Conservation (phyloP, 1,284 basidiomycete species). For the Ustanciosporium gigantosporum region DNA sequence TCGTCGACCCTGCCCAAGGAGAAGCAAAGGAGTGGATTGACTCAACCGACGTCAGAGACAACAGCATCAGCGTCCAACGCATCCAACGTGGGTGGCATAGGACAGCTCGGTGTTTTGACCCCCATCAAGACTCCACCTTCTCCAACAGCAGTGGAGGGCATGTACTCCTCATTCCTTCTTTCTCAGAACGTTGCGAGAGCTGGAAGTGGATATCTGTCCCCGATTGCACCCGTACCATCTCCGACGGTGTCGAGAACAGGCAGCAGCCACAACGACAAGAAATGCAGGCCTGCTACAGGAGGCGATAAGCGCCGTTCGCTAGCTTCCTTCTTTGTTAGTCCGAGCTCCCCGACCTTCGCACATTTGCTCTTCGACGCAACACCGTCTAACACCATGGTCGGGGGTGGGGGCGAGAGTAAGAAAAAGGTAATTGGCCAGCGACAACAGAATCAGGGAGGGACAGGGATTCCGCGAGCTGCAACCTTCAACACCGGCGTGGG, state of each 20-base stretch:
- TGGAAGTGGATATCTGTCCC: constrained; percentile 21
- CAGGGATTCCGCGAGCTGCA: too few species aligned
- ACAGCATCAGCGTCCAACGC: not conserved
- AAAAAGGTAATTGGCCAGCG: too few species aligned
- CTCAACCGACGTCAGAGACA: not conserved
- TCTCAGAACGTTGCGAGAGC: constrained; percentile 13
- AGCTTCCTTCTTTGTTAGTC: constrained; percentile 8
- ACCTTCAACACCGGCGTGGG: too few species aligned
- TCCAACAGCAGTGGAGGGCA: constrained; percentile 14
- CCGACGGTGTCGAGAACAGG: too few species aligned
- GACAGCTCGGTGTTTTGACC: not conserved
- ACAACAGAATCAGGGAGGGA: too few species aligned
- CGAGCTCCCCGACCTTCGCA: not conserved
- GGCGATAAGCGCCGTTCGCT: constrained; percentile 12
- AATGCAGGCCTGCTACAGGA: not conserved
- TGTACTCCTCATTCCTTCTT: constrained; percentile 29
- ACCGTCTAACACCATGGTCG: not conserved
- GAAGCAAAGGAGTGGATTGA: too few species aligned
- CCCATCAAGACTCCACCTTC: constrained; percentile 1
- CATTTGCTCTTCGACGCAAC: not conserved
- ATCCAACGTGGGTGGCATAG: not conserved
- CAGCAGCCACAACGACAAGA: too few species aligned
- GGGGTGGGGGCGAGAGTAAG: too few species aligned
- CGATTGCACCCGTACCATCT: not conserved
- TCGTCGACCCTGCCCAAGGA: not conserved